These are phyloP conservation scores for Aspergillus brasiliensis DNA, from an alignment of 2,329 filamentous ascomycete species.

Conservation along the genomic window DNA sequence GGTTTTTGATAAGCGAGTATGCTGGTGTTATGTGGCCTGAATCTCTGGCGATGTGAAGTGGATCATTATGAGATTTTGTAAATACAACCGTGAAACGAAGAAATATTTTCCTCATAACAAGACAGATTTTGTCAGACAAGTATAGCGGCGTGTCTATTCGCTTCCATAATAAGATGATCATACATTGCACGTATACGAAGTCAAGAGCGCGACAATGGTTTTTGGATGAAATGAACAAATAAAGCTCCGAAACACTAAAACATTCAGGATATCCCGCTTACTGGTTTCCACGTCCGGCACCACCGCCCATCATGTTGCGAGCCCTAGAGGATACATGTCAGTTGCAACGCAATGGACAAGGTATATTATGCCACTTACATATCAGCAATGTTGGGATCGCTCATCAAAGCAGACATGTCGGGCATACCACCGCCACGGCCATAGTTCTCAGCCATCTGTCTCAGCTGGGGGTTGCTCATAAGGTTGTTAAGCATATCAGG, in stretches of 20 bases:
- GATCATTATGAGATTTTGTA: slow-evolving; percentile 2
- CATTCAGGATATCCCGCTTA: slow-evolving; percentile 15
- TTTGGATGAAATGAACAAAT: neutral
- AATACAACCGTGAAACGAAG: slow-evolving; percentile 2
- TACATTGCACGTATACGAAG: neutral
- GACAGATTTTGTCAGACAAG: neutral
- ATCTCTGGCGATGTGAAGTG: neutral
- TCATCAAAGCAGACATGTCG: slow-evolving; percentile 82
- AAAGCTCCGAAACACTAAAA: slow-evolving; percentile 2
- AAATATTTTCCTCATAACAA: neutral
- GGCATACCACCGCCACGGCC: slow-evolving; percentile 79
- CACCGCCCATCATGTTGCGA: slow-evolving; percentile 67
- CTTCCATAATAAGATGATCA: slow-evolving; percentile 11
- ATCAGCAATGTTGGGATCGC: slow-evolving; percentile 85
- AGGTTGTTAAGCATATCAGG: slow-evolving; percentile 87
- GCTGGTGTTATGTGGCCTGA: neutral
- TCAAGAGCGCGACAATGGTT: slow-evolving; percentile 2
- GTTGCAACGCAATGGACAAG: neutral
- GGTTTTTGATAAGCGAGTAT: neutral
- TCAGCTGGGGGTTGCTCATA: slow-evolving; percentile 89
- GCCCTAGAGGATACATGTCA: slow-evolving; percentile 50
- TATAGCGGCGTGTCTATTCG: slow-evolving; percentile 8
- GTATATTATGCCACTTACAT: slow-evolving; percentile 68
- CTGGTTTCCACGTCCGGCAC: slow-evolving; percentile 42
- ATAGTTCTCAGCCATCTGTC: slow-evolving; percentile 84